These are phyloP conservation scores for Trichoderma lentiforme DNA, from an alignment of 2,329 filamentous ascomycete genomes.

Conservation along the genomic window DNA sequence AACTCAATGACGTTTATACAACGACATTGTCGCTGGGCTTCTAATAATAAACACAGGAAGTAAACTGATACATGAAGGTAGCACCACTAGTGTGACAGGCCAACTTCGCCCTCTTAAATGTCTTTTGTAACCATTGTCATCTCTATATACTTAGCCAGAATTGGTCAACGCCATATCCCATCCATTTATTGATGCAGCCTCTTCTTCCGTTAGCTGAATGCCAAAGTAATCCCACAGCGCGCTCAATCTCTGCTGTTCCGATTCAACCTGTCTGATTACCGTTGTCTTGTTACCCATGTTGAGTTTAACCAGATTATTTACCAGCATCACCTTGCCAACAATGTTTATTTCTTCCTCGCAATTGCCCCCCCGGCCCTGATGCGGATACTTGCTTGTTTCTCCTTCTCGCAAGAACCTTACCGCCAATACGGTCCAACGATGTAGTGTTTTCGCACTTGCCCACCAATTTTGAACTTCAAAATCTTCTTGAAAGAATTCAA, in stretches of 20 bases:
- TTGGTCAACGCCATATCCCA: neutral
- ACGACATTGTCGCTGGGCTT: neutral
- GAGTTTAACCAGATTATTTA: neutral
- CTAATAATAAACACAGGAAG: neutral
- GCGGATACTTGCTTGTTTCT: neutral
- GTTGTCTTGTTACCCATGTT: neutral
- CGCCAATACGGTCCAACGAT: slow-evolving; percentile 14
- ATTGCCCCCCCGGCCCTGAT: no score
- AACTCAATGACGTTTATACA: neutral
- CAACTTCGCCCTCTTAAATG: neutral
- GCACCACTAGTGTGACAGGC: neutral
- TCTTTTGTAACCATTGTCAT: neutral
- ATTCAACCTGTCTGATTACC: neutral
- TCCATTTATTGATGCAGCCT: neutral
- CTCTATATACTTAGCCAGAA: neutral
- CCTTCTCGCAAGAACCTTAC: slow-evolving; percentile 13
- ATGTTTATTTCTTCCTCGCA: neutral
- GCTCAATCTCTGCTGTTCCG: neutral
- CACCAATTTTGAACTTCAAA: slow-evolving; percentile 23
- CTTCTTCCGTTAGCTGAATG: neutral
- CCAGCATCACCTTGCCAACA: neutral
- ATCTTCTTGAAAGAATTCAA: slow-evolving; percentile 49
- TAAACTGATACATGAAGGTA: neutral
- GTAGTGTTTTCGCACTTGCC: slow-evolving; percentile 15
- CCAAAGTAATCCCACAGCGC: neutral